These are phyloP conservation scores for Ettlia oleoabundans DNA, from an alignment of 139 green algal species.

Conservation along the genomic window DNA sequence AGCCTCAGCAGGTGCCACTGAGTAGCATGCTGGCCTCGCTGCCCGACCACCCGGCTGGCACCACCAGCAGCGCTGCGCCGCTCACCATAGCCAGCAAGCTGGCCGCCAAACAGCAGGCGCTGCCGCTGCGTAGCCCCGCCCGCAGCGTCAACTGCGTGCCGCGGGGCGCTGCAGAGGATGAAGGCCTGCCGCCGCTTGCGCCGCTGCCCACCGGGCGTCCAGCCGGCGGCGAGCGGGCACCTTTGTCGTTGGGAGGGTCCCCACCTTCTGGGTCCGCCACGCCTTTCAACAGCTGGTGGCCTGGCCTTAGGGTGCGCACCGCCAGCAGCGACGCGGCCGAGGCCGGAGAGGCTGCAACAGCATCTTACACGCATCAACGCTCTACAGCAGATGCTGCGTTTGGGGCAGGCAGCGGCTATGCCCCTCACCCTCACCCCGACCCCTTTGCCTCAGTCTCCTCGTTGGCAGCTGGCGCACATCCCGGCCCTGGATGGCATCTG, in stretches of 20 bases:
- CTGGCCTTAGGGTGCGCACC: slow-evolving; percentile 16
- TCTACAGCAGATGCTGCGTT: too few species aligned
- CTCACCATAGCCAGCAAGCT: neutral
- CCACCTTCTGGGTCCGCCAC: neutral
- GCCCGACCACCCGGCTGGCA: too few species aligned
- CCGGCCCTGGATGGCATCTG: slow-evolving; percentile 37
- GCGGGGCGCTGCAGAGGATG: neutral
- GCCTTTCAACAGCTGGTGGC: slow-evolving; percentile 16
- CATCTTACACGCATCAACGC: too few species aligned
- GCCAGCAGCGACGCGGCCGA: neutral
- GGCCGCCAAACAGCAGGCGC: neutral
- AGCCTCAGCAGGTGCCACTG: neutral
- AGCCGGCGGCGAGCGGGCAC: neutral
- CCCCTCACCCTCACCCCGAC: too few species aligned
- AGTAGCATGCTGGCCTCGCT: neutral
- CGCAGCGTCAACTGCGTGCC: too few species aligned
- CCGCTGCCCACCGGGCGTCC: neutral
- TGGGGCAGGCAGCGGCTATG: neutral
- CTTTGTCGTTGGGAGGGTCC: neutral
- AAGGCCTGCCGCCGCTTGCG: neutral
- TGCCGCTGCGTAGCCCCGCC: neutral
- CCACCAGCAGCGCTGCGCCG: neutral
- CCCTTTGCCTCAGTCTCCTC: too few species aligned
- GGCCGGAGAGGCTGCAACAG: neutral
- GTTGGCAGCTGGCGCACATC: too few species aligned